Evolutionary conservation across 805 yeast species (phyloP), one percentile per base, ranked within the genome.

Genomic region (Hanseniaspora valbyensis): DNA sequence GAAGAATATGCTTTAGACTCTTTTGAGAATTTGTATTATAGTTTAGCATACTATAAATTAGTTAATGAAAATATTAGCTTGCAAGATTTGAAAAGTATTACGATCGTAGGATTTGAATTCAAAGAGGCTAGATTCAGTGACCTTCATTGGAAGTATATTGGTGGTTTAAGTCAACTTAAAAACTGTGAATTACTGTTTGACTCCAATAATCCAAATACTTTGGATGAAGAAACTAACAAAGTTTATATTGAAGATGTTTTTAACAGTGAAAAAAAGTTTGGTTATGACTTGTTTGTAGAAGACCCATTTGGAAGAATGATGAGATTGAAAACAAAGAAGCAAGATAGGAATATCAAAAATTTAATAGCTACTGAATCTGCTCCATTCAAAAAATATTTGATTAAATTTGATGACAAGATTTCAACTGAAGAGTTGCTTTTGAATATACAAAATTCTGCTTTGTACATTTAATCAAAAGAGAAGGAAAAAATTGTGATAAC

Each of bases 1-100:
- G 49, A 44, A 26, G 41, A 34, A 34, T 44, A 25, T 36, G 41
- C 49, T 3, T 25, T 44, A 30, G 49, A 44, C 10, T 44, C 49
- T 7, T 44, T 44, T 44, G 49, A 44, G 6, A 44, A 44, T 19
- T 5, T 44, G 1, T 44, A 44, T 37, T 44, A 34, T n/a, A 26
- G 42, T 12, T 26, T 44, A 14, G 49, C 49, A 4, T 19, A 16
- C 16, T 44, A 24, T 8, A 44, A 25, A 9, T 39, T 25, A 12
- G 4, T 25, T 3, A 26, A 36, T 19, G 19, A 25, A 6, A 19
- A 24, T 6, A 34, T 19, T 6, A 34, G 21, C 24, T 26, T 40
- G 5, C 10, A 24, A 12, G 6, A 9, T 5, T 26, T 44, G 26
- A 21, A 18, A 14, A 36, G 21, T 4, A 34, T 44, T 1, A 19